Evolutionary conservation across 495 filamentous ascomycete genomes (phyloP).

Genomic region (Penicillium bovifimosum): DNA sequence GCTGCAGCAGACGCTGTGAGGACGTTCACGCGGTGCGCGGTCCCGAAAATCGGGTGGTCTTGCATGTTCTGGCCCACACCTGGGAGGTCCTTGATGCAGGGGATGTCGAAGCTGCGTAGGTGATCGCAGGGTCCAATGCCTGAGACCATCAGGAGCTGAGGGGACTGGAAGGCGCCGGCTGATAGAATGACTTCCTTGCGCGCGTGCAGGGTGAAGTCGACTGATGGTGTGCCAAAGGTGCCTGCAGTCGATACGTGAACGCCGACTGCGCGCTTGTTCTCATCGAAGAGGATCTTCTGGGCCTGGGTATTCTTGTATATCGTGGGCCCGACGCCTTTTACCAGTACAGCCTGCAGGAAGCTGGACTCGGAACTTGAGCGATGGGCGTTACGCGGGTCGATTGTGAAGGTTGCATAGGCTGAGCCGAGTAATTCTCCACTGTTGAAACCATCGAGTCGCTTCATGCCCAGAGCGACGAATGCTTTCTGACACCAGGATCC

Average conservation of each 20-base stretch:
- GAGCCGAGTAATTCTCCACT: constrained; percentile 32
- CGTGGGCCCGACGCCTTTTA: constrained; percentile 14
- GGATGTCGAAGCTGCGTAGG: constrained; percentile 44
- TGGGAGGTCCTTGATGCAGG: constrained; percentile 48
- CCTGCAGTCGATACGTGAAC: constrained; percentile 32
- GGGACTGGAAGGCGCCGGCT: constrained; percentile 56
- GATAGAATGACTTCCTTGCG: constrained; percentile 53
- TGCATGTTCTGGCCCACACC: constrained; percentile 64
- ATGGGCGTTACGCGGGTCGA: constrained; percentile 28
- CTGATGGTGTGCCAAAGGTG: constrained; percentile 23
- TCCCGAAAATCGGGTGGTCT: constrained; percentile 36
- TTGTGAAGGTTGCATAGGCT: constrained; percentile 27
- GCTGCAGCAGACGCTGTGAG: constrained; percentile 1
- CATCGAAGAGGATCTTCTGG: constrained; percentile 40
- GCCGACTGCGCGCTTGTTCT: constrained; percentile 41
- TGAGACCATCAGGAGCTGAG: constrained; percentile 58
- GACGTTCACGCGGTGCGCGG: constrained; percentile 1
- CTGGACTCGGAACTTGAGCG: constrained; percentile 38
- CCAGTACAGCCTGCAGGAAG: constrained; percentile 30
- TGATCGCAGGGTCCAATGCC: constrained; percentile 53
- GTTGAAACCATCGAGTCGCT: constrained; percentile 27
- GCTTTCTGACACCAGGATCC: constrained; percentile 17
- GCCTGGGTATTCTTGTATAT: constrained; percentile 41
- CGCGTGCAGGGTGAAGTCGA: constrained; percentile 38
- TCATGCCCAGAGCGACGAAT: constrained; percentile 30